phyloP scores from a whole-genome alignment of 345 rosid genomes.

The Adansonia digitata region DNA sequence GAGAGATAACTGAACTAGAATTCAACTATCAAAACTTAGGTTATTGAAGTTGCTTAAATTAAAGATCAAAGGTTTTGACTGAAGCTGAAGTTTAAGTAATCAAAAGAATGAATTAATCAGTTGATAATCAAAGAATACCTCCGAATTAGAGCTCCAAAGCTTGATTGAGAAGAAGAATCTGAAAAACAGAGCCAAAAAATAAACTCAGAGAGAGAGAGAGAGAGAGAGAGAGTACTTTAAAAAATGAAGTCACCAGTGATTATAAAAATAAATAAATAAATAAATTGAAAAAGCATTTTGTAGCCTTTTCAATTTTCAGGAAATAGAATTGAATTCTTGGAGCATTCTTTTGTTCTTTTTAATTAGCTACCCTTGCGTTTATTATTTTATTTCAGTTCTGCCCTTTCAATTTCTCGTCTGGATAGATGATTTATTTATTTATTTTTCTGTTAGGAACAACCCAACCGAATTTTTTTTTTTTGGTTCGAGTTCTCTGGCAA shows the following conservation, averaged over 20 bases:
- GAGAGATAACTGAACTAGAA: background rate
- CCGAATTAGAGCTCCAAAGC: background rate
- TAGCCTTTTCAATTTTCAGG: slow-evolving; percentile 21
- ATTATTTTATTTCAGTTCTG: slow-evolving; percentile 1
- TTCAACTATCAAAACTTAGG: background rate
- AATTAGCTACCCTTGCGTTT: slow-evolving; percentile 7
- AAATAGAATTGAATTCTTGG: slow-evolving; percentile 25
- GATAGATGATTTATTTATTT: background rate
- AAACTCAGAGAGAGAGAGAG: background rate
- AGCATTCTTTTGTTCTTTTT: background rate
- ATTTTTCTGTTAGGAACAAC: too few relatives aligned
- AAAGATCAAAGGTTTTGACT: slow-evolving; percentile 5
- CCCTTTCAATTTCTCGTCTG: slow-evolving; percentile 16
- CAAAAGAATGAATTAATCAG: slow-evolving; percentile 15
- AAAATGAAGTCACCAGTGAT: too few relatives aligned
- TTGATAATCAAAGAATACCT: slow-evolving; percentile 26
- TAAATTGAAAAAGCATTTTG: slow-evolving; percentile 19
- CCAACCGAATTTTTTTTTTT: too few relatives aligned
- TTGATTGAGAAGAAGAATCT: slow-evolving; percentile 1
- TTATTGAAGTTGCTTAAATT: background rate
- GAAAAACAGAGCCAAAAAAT: background rate
- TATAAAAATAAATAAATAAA: too few relatives aligned
- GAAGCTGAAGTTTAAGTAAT: background rate
- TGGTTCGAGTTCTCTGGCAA: background rate
- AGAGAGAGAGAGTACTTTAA: too few relatives aligned